Base-by-base conservation (phyloP, 306 rosid genomes). In the Trichosanthes truncata region DNA sequence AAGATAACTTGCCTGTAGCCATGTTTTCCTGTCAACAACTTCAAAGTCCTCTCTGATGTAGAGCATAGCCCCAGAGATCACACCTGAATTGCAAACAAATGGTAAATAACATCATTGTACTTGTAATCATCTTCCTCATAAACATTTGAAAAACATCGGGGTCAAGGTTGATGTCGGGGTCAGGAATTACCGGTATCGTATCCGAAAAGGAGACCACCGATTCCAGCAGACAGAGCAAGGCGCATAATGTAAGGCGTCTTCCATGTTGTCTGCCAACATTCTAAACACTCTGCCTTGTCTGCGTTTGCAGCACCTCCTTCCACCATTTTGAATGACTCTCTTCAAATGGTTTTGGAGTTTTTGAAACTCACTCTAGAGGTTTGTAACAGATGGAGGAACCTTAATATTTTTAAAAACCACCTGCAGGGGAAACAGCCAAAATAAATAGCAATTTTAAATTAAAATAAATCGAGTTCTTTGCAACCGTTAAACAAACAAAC, bases 191-290 rank as follows among this genome's bases (percentile, higher is more conserved):
- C 97, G 8, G 98, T 93, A n/a, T 91, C 95, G 9, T 93, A 93
- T 79, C 97, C 98, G 56, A 93, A 93, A 33, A 93, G 92, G 25
- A 93, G 97, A 45, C 97, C 97, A 13, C 97, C 97, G 35, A 93
- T 83, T 69, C 97, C 98, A 14, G 97, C 97, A 40, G 98, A 90
- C 13, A 90, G 45, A 33, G 98, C 98, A 23, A 93, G 98, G 11
- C 92, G 90, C 93, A 93, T 85, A 11, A 91, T 82, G 67, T 90
- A 91, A 4, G 98, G 98, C 3, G 89, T 90, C 75, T 66, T 86
- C 82, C 85, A 86, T 78, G 89, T 77, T 76, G 91, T 89, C 17
- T 79, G 80, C 89, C 88, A 90, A 67, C 95, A 91, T 83, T 91
- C 92, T 12, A 86, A 75, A 79, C 88, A 86, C 57, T 86, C 90